Percentiles rank a stretch among this genome's conserved stretches.
These are phyloP conservation scores for Zangia roseola DNA, from an alignment of 768 basidiomycete species.

Conservation along the genomic window DNA sequence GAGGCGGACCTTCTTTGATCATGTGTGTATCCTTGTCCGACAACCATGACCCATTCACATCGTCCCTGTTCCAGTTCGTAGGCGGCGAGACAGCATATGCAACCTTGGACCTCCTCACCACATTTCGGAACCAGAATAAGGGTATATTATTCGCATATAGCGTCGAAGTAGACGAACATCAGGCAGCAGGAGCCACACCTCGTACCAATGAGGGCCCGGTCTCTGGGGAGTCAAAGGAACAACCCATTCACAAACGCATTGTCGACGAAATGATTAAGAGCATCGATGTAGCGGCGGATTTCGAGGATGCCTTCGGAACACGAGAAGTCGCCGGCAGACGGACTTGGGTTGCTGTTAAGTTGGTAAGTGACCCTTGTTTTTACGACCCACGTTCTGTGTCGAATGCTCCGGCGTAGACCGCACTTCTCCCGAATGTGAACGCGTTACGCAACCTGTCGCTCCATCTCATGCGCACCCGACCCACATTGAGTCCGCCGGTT, in stretches of 20 bases:
- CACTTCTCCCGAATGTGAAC: constrained; percentile 62
- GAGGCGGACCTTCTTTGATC: constrained; percentile 80
- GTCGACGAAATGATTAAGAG: constrained; percentile 74
- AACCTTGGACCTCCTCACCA: constrained; percentile 60
- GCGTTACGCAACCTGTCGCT: constrained; percentile 63
- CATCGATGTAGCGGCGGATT: constrained; percentile 78
- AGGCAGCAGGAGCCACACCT: constrained; percentile 36
- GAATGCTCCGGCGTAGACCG: constrained; percentile 45
- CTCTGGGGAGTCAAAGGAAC: constrained; percentile 7
- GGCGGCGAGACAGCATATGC: constrained; percentile 80
- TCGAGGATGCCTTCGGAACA: constrained; percentile 53
- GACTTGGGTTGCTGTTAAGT: constrained; percentile 85
- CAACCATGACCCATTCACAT: not conserved
- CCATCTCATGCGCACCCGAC: constrained; percentile 48
- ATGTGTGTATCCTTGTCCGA: constrained; percentile 42
- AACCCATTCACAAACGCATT: constrained; percentile 55
- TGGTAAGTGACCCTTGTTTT: constrained; percentile 45
- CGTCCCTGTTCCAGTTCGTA: constrained; percentile 59
- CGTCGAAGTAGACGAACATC: constrained; percentile 74
- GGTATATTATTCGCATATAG: constrained; percentile 82
- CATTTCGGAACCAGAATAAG: constrained; percentile 64
- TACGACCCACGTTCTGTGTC: not conserved
- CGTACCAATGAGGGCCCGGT: constrained; percentile 2
- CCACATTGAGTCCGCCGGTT: constrained; percentile 33
- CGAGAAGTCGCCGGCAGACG: constrained; percentile 40